A percentile compares a stretch with the other conserved stretches of the same genome.
Evolutionary conservation across 352 stramenopile species (phyloP).

Genomic region (Albugo candida): DNA sequence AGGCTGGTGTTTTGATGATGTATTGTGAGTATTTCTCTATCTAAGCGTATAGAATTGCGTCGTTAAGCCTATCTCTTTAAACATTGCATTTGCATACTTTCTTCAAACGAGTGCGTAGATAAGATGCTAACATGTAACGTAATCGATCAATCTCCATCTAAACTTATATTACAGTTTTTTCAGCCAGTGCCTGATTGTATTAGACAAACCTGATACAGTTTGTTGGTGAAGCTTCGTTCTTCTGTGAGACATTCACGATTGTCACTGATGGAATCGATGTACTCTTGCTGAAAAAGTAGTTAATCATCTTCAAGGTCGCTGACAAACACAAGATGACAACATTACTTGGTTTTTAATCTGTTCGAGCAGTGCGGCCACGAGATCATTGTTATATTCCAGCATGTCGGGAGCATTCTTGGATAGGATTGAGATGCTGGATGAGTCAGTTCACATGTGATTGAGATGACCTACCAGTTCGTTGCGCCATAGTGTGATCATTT

Average conservation of each 20-base stretch:
- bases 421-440: not conserved
- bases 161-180: not conserved
- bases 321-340: not conserved
- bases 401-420: conserved; percentile 58
- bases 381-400: conserved; percentile 51
- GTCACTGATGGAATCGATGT: conserved; percentile 59
- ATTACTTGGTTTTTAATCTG: conserved; percentile 61
- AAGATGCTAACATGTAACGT: conserved; percentile 67
- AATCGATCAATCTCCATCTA: conserved; percentile 78
- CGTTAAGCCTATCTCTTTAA: too few relatives aligned
- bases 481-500: conserved; percentile 50
- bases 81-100: conserved; percentile 18
- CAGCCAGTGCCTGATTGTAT: not conserved
- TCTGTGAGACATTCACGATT: conserved; percentile 40
- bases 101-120: conserved; percentile 46
- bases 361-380: conserved; percentile 65
- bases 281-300: conserved; percentile 35
- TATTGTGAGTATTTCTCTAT: conserved; percentile 60
- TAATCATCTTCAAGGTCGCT: not conserved
- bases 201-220: conserved; percentile 41
- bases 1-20: conserved; percentile 22
- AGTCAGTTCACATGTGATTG: not conserved
- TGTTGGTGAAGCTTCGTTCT: conserved; percentile 64
- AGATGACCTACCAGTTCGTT: conserved; percentile 46
- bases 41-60: conserved; percentile 7